phyloP scores from a whole-genome alignment of 2,329 filamentous ascomycete species.

The Ophiosphaerella narmari region DNA sequence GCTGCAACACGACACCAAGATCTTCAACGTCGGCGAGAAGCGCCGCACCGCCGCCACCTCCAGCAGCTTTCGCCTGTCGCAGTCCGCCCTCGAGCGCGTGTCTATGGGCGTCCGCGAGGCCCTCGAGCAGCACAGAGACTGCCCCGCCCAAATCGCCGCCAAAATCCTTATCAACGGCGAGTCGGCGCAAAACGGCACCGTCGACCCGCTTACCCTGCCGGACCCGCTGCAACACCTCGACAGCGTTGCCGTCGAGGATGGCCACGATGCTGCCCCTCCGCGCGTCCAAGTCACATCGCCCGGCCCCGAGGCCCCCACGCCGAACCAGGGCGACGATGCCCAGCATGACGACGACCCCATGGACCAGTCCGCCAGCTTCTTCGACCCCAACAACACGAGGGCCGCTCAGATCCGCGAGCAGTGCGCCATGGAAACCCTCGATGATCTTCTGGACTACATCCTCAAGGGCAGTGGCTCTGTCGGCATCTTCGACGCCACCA shows the following conservation, averaged over 20 bases:
- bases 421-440: conserved; percentile 87
- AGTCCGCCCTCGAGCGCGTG: conserved; percentile 33
- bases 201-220: conserved; percentile 40
- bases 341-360: conserved; percentile 57
- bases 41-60: conserved; percentile 77
- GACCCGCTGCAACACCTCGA: conserved; percentile 23
- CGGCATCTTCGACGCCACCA: conserved; percentile 95
- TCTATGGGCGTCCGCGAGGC: conserved; percentile 30
- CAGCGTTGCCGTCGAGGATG: conserved; percentile 30
- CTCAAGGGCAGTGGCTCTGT: conserved; percentile 81
- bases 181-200: conserved; percentile 43
- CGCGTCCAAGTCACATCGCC: conserved; percentile 43
- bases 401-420: conserved; percentile 86
- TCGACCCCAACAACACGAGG: conserved; percentile 84
- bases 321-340: conserved; percentile 13
- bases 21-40: conserved; percentile 97
- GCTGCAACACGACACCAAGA: conserved; percentile 93
- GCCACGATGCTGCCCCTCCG: conserved; percentile 7
- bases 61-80: conserved; percentile 47
- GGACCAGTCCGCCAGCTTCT: conserved; percentile 92
- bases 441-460: conserved; percentile 90
- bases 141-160: conserved; percentile 50
- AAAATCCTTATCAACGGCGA: conserved; percentile 65
- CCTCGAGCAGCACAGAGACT: conserved; percentile 32
- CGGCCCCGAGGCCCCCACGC: conserved; percentile 23